Base-by-base conservation (phyloP, 805 yeast species). In the Ogataea degrootiae region DNA sequence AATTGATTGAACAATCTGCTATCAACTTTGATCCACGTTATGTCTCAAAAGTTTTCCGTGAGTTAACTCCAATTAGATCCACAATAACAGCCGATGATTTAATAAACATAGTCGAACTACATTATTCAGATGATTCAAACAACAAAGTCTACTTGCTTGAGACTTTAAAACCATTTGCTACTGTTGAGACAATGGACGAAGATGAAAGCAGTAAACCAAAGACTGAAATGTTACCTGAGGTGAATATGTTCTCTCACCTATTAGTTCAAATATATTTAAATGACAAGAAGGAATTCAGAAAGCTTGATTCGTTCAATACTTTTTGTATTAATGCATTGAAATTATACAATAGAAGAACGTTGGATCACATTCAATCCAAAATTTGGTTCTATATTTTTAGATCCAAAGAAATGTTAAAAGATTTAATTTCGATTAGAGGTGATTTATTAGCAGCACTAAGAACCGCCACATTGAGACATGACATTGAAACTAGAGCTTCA, bases 341-440 rank as follows among this genome's bases (percentile, higher is more conserved):
- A 48, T 66, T 74, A 14, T 85, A 85, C 70, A 89, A 89, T 68
- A 80, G 85, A 54, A 79, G 98, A 54, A 79, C 95, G 5, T 71
- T 92, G 55, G 98, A 94, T 68, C 81, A 87, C 59, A 76, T 94
- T 49, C 82, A 82, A 54, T 94, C 98, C 15, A 92, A 91, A 66
- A 75, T 87, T 51, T 94, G 98, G 98, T 94, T 92, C 65, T 92
- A 90, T 70, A 76, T 87, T 56, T 76, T 84, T 40, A 80, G 96
- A 66, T 78, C 90, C 2, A 80, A 81, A 55, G 98, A 92, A 70
- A 69, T 83, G 46, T 61, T 72, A 31, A 74, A 59, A 12, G 70
- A 82, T 55, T 69, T 80, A 49, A 70, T 74, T 43, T 66, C 78
- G n/a, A 71, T 87, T 45, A 80, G 96, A 63, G 77, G 88, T 6